phyloP scores from a whole-genome alignment of 164 flowering plant genomes.

The Kingdonia uniflora region DNA sequence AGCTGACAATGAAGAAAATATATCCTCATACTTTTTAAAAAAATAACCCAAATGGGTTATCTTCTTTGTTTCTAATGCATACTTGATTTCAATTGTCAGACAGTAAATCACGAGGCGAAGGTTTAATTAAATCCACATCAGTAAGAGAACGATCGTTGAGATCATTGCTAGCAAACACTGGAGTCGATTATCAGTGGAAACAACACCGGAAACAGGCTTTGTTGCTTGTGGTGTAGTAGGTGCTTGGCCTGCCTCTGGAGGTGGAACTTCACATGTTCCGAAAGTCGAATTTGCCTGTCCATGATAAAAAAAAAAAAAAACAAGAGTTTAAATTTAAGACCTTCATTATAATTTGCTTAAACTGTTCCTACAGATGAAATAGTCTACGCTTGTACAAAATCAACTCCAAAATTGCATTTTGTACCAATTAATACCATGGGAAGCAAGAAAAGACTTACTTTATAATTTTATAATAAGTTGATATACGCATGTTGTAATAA shows the following conservation, averaged over 20 bases:
- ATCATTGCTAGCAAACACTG: slow-evolving; percentile 14
- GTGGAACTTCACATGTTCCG: slow-evolving; percentile 46
- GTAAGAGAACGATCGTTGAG: slow-evolving; percentile 12
- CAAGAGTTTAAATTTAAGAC: background rate
- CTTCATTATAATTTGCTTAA: background rate
- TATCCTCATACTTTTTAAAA: no score
- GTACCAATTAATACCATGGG: no score
- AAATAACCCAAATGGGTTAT: no score
- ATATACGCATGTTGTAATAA: no score
- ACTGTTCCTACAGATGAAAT: background rate
- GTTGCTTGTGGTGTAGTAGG: slow-evolving; percentile 6
- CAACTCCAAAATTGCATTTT: no score
- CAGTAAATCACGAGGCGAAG: no score
- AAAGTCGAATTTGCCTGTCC: slow-evolving; percentile 53
- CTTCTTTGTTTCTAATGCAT: no score
- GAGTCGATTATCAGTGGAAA: slow-evolving; percentile 8
- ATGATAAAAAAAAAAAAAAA: slow-evolving; percentile 5
- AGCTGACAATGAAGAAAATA: no score
- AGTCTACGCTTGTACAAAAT: background rate
- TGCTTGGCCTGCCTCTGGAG: slow-evolving; percentile 19
- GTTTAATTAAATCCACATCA: slow-evolving; percentile 6
- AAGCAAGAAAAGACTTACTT: no score
- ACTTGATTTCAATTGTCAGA: no score
- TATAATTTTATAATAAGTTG: no score
- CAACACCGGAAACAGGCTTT: background rate